Percentiles rank a stretch among this genome's conserved stretches.
Evolutionary conservation across 495 filamentous ascomycete species (phyloP).

Genomic region (Podospora didyma): DNA sequence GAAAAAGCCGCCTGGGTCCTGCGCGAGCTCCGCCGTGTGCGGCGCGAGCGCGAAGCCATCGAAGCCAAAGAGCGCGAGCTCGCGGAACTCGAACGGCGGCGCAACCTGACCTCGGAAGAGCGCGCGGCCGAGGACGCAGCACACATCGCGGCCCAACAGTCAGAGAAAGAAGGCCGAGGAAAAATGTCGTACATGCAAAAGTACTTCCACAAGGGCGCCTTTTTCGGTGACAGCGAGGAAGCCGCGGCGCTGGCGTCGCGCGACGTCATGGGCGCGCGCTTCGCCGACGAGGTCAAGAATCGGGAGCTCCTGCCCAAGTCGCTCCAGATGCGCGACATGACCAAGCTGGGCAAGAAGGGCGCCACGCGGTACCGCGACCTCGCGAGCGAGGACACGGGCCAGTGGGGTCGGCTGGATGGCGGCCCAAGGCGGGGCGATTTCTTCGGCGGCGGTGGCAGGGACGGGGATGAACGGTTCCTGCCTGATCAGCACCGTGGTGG

Average conservation of each 20-base stretch:
- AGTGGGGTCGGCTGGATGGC: slow-evolving; percentile 64
- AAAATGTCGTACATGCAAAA: slow-evolving; percentile 92
- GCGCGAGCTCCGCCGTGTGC: slow-evolving; percentile 81
- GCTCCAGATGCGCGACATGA: slow-evolving; percentile 91
- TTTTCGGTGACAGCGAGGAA: slow-evolving; percentile 79
- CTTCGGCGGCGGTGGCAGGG: slow-evolving; percentile 30
- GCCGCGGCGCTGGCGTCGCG: slow-evolving; percentile 67
- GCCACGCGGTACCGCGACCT: slow-evolving; percentile 87
- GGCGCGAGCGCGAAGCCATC: slow-evolving; percentile 79
- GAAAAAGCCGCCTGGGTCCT: slow-evolving; percentile 93
- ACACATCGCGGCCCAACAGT: slow-evolving; percentile 72
- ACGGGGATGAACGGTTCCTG: slow-evolving; percentile 66
- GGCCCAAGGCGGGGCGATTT: slow-evolving; percentile 36
- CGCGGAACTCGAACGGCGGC: slow-evolving; percentile 84
- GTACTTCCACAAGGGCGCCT: slow-evolving; percentile 95
- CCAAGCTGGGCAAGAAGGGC: slow-evolving; percentile 88
- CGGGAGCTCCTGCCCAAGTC: slow-evolving; percentile 83
- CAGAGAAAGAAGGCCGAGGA: slow-evolving; percentile 79
- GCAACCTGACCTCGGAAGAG: slow-evolving; percentile 83
- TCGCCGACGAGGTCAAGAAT: slow-evolving; percentile 74
- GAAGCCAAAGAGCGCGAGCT: slow-evolving; percentile 79
- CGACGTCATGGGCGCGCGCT: slow-evolving; percentile 75
- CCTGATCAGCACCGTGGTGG: slow-evolving; percentile 44
- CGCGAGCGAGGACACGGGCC: slow-evolving; percentile 85
- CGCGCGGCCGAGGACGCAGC: slow-evolving; percentile 80